Base-by-base conservation (phyloP, 306 rosid genomes). In the Rubus idaeus region DNA sequence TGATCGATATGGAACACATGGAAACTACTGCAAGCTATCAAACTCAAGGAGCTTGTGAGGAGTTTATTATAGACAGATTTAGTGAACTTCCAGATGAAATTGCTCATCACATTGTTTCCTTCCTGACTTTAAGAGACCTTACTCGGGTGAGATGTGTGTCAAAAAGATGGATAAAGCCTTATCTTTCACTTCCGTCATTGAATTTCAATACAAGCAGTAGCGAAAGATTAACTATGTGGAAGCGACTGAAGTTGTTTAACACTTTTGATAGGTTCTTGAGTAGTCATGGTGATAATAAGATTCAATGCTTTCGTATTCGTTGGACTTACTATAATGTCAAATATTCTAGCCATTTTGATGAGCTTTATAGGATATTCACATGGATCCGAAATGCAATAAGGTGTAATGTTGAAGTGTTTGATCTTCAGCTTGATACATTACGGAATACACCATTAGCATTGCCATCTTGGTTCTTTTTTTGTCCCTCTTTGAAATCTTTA, bases 341-440 rank as follows among this genome's bases (percentile, higher is more conserved):
- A n/a, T 2, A 56, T 56, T 56, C 62, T 1, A 0, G 30, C 30
- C 30, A 56, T 20, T 56, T 56, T 56, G 20, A 56, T 56, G 35
- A 56, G 62, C 62, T 56, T 56, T 56, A n/a, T 20, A n/a, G 62
- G 62, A 56, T 56, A n/a, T 9, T 18, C 30, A 56, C 30, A 55
- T 56, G 62, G 62, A 56, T 56, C 62, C 30, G 30, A 56, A 56
- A 56, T 56, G 61, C 61, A 8, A 20, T 56, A 56, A 56, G 61
- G 61, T 10, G 30, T 4, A 56, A 20, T 56, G 62, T 56, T 56
- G 30, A 55, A 55, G 61, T 55, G 62, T 20, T 56, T 20, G 35
- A 56, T 56, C 62, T 56, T 56, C 30, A 56, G 62, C 62, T 56
- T 4, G 30, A 56, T 56, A 56, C 30, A n/a, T n/a, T 20, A 56